A percentile compares a stretch with the other conserved stretches of the same genome.
phyloP scores from a whole-genome alignment of 176 grass and related monocot species.

The Cenchrus fungigraminus region DNA sequence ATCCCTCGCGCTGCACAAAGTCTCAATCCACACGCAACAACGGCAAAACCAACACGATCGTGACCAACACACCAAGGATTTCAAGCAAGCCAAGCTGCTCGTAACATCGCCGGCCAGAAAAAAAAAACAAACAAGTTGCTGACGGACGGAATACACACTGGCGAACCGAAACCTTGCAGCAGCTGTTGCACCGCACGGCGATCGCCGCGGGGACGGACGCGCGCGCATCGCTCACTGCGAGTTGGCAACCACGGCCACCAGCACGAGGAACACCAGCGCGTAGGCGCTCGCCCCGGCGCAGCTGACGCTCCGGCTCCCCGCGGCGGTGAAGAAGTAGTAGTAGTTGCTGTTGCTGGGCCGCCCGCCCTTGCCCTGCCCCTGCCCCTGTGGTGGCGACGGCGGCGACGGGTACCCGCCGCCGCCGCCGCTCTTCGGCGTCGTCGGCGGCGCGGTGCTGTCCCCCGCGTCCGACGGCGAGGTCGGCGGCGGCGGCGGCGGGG shows the following conservation, averaged over 20 bases:
- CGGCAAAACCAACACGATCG: no score
- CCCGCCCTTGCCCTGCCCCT: constrained; percentile 33
- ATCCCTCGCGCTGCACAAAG: no score
- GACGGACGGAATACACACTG: background rate
- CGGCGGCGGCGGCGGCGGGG: constrained; percentile 33
- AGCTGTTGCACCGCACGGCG: background rate
- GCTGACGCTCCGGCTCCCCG: constrained; percentile 8
- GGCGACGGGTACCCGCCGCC: background rate
- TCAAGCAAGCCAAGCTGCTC: background rate
- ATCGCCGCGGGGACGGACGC: background rate
- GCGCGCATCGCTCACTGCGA: constrained; percentile 10
- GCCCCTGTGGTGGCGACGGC: constrained; percentile 37
- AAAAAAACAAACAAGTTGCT: no score
- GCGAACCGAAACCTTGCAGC: background rate
- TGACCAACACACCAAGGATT: no score
- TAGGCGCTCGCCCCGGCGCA: background rate
- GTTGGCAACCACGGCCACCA: background rate
- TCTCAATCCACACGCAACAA: no score
- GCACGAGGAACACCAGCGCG: background rate
- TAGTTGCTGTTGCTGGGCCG: constrained; percentile 32
- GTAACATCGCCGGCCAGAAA: background rate
- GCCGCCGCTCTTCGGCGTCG: constrained; percentile 1
- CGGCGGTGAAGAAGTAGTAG: constrained; percentile 66
- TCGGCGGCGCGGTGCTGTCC: background rate
- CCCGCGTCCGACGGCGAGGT: background rate